Conservation (phyloP, 805 yeast genomes). For the Scheffersomyces amazonensis region DNA sequence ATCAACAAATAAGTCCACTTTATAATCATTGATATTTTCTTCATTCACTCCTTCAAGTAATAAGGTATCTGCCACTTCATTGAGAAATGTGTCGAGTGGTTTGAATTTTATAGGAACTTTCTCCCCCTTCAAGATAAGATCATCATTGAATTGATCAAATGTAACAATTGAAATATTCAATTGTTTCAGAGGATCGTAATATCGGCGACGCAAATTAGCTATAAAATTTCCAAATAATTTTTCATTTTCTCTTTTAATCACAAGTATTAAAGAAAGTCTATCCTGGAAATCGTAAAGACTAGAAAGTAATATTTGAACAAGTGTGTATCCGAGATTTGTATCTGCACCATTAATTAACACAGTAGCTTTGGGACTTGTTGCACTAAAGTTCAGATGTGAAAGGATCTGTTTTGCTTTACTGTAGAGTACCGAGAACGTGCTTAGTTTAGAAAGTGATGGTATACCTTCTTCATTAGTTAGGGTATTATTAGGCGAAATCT, state of each 20-base stretch:
- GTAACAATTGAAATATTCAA: not conserved
- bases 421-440: conserved; percentile 30
- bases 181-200: conserved; percentile 14
- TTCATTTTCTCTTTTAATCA: conserved; percentile 21
- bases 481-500: not conserved
- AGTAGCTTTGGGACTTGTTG: conserved; percentile 17
- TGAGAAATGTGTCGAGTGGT: conserved; percentile 35
- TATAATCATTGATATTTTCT: conserved; percentile 20
- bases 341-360: conserved; percentile 43
- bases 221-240: conserved; percentile 18
- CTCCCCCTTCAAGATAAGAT: conserved; percentile 34
- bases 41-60: conserved; percentile 10
- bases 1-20: conserved; percentile 36
- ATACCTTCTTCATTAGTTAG: conserved; percentile 8
- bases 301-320: conserved; percentile 25
- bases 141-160: conserved; percentile 33
- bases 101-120: conserved; percentile 31
- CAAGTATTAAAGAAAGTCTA: conserved; percentile 22
- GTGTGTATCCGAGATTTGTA: conserved; percentile 34
- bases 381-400: conserved; percentile 16
- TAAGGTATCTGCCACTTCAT: conserved; percentile 32
- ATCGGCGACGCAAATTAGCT: conserved; percentile 12
- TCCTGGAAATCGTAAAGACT: not conserved
- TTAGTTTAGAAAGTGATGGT: conserved; percentile 30
- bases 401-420: conserved; percentile 37